Evolutionary conservation across 306 rosid species (phyloP).

Genomic region (Acacia melanoxylon): DNA sequence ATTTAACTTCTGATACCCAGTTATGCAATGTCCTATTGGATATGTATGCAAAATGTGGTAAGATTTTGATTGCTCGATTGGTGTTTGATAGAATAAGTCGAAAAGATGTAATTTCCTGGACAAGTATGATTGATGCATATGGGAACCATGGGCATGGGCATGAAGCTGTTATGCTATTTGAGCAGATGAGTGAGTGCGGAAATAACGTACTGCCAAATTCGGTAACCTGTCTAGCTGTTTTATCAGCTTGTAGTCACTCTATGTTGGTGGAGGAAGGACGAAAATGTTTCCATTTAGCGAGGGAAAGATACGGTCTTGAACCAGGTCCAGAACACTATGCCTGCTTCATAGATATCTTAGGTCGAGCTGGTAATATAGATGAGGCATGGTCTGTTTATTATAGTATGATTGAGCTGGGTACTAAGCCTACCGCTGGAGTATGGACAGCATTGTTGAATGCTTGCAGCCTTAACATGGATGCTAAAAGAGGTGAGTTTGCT

Average conservation of each 20-base stretch:
- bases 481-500: conserved; percentile 41
- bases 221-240: conserved; percentile 50
- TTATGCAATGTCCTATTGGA: conserved; percentile 54
- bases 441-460: conserved; percentile 52
- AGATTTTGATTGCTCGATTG: conserved; percentile 35
- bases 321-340: conserved; percentile 60
- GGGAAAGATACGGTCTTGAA: conserved; percentile 46
- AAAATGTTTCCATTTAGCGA: conserved; percentile 42
- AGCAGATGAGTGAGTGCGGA: conserved; percentile 39
- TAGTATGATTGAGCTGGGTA: conserved; percentile 40
- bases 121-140: conserved; percentile 60
- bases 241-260: conserved; percentile 49
- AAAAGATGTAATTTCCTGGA: conserved; percentile 60
- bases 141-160: conserved; percentile 55
- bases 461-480: conserved; percentile 38
- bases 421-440: conserved; percentile 36
- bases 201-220: conserved; percentile 49
- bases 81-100: conserved; percentile 42
- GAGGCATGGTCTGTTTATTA: conserved; percentile 50
- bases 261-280: conserved; percentile 66
- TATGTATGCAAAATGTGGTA: conserved; percentile 72
- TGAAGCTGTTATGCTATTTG: conserved; percentile 51
- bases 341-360: conserved; percentile 58
- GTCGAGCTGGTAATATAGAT: conserved; percentile 56
- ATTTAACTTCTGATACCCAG: conserved; percentile 48